Evolutionary conservation across 257 asterid genomes (phyloP), one percentile per base, ranked within the genome.

Genomic region (Przewalskia tangutica): DNA sequence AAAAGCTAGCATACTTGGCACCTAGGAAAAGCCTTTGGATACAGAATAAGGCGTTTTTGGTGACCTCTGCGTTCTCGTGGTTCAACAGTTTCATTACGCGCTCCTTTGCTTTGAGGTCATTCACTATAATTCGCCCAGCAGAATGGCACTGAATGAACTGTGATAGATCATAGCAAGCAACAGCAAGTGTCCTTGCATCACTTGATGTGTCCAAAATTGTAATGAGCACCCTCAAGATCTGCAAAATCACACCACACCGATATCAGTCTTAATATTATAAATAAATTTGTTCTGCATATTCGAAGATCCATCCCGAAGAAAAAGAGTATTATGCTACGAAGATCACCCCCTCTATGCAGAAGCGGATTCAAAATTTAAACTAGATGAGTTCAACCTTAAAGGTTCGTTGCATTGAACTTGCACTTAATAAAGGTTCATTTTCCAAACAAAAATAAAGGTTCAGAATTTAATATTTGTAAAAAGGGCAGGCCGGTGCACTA

Each of bases 11-110:
- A 80, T 95, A 95, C 89, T 95, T 93, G 88, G 97, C 97, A 79
- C 99, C 98, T 40, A 95, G 92, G 82, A 95, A 90, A 71, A 95
- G 91, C 98, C 98, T 91, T 83, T 95, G 99, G 87, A 95, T 91
- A 91, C 99, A 95, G 81, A 95, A 97, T 78, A 95, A 82, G 63
- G 99, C 97, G 51, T 95, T 95, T 78, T 93, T 95, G 20, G 99
- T 95, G 48, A 95, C 99, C 91, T 95, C 99, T 8, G 91, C 83
- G 51, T 91, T 93, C 84, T 92, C 97, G 67, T 95, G 97, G 94
- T 91, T 93, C 97, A 95, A 86, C 90, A 95, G 80, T 85, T 93
- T 95, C 99, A 95, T 93, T 84, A 94, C 99, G 36, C 94, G 93
- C 12, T 95, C 98, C 88, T 95, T 95, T 2, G 99, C 97, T 89